phyloP scores from a whole-genome alignment of 345 rosid genomes.

The Bruguiera parviflora region DNA sequence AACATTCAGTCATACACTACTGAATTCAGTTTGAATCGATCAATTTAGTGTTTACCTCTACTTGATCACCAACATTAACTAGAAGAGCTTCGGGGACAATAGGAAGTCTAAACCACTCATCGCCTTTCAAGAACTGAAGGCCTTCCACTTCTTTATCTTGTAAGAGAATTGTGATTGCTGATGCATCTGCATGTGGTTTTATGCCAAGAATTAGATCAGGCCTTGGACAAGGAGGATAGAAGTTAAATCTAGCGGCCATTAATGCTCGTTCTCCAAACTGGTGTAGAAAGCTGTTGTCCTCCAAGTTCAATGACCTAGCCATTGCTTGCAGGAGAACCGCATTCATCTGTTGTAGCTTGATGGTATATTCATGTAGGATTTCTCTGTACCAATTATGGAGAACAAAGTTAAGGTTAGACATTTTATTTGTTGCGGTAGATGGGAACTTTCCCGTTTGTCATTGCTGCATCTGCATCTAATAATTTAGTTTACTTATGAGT shows the following conservation, averaged over 20 bases:
- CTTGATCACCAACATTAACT: conserved; percentile 52
- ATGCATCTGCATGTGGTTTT: conserved; percentile 60
- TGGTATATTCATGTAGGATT: conserved; percentile 38
- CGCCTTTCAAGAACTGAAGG: conserved; percentile 49
- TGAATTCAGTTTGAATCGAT: too few relatives aligned
- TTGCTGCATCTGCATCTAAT: too few relatives aligned
- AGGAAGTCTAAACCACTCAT: conserved; percentile 49
- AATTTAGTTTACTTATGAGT: too few relatives aligned
- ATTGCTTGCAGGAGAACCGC: conserved; percentile 41
- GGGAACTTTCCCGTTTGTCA: too few relatives aligned
- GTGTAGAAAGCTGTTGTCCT: conserved; percentile 41
- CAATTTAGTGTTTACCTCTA: conserved; percentile 7
- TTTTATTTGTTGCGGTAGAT: too few relatives aligned
- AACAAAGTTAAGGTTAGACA: background rate
- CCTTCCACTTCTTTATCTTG: conserved; percentile 62
- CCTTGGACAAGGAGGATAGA: conserved; percentile 56
- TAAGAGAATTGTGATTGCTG: conserved; percentile 52
- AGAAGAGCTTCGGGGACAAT: conserved; percentile 42
- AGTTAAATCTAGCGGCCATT: conserved; percentile 48
- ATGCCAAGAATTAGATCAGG: conserved; percentile 50
- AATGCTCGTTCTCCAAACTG: conserved; percentile 40
- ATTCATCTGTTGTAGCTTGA: conserved; percentile 23
- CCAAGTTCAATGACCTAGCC: conserved; percentile 48
- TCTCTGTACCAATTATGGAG: conserved; percentile 24
- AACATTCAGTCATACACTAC: too few relatives aligned